These are phyloP conservation scores for Saururus chinensis DNA, from an alignment of 164 flowering plant species.

Conservation along the genomic window DNA sequence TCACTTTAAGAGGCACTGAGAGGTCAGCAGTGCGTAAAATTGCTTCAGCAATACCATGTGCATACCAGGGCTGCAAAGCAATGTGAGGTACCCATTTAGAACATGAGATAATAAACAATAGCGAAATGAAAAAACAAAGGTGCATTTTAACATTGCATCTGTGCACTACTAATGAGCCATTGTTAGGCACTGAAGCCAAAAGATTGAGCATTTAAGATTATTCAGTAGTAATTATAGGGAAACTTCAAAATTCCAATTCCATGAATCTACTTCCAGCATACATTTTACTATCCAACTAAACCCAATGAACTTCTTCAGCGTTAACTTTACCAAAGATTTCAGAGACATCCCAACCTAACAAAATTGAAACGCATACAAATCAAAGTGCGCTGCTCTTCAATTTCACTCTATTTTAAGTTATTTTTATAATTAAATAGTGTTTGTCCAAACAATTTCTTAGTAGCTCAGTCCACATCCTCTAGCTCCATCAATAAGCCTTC, in stretches of 20 bases:
- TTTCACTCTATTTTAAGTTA: not conserved
- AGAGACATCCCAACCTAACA: too few relatives aligned
- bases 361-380: too few relatives aligned
- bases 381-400: not conserved
- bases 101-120: not conserved
- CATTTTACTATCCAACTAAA: not conserved
- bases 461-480: not conserved
- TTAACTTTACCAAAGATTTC: too few relatives aligned
- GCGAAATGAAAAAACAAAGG: not conserved
- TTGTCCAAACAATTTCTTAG: not conserved
- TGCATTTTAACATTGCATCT: not conserved
- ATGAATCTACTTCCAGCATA: not conserved
- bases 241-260: not conserved
- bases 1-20: conserved; percentile 83
- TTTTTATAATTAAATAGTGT: not conserved
- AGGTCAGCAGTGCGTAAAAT: conserved; percentile 89
- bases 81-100: not conserved
- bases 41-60: conserved; percentile 96
- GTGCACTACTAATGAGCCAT: too few relatives aligned
- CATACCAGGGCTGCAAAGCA: conserved; percentile 93
- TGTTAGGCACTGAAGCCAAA: too few relatives aligned
- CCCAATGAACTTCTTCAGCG: too few relatives aligned
- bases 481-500: not conserved
- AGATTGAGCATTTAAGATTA: not conserved
- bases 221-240: not conserved